phyloP scores from a whole-genome alignment of 768 basidiomycete genomes.

The Paxillus involutus region DNA sequence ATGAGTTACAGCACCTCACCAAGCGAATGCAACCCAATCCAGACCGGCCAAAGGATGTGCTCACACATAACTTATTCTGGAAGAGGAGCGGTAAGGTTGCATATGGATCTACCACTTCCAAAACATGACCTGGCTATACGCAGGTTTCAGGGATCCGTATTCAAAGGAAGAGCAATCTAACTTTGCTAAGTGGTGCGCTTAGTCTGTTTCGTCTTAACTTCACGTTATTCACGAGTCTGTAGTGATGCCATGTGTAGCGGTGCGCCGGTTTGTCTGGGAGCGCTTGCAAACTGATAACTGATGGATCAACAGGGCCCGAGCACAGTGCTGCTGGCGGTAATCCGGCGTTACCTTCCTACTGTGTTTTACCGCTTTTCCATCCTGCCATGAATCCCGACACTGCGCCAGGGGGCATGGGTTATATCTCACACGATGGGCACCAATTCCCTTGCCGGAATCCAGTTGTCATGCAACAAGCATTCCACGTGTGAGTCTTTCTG shows the following conservation, averaged over 20 bases:
- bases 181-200: conserved; percentile 35
- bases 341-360: conserved; percentile 51
- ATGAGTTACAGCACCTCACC: conserved; percentile 44
- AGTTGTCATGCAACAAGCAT: conserved; percentile 48
- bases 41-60: conserved; percentile 45
- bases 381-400: conserved; percentile 29
- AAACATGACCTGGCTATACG: not conserved
- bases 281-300: not conserved
- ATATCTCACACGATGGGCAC: conserved; percentile 59
- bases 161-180: conserved; percentile 47
- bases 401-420: conserved; percentile 35
- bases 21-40: conserved; percentile 41
- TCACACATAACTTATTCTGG: conserved; percentile 53
- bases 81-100: conserved; percentile 42
- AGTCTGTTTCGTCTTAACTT: not conserved
- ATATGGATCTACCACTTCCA: not conserved
- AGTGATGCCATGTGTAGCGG: conserved; percentile 45
- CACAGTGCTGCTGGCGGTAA: conserved; percentile 40
- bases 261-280: not conserved
- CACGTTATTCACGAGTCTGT: not conserved
- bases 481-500: conserved; percentile 51
- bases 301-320: conserved; percentile 42
- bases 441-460: conserved; percentile 55
- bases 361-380: conserved; percentile 56
- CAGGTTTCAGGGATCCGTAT: conserved; percentile 60